phyloP scores from a whole-genome alignment of 208 protist species.

The Leishmania braziliensis region DNA sequence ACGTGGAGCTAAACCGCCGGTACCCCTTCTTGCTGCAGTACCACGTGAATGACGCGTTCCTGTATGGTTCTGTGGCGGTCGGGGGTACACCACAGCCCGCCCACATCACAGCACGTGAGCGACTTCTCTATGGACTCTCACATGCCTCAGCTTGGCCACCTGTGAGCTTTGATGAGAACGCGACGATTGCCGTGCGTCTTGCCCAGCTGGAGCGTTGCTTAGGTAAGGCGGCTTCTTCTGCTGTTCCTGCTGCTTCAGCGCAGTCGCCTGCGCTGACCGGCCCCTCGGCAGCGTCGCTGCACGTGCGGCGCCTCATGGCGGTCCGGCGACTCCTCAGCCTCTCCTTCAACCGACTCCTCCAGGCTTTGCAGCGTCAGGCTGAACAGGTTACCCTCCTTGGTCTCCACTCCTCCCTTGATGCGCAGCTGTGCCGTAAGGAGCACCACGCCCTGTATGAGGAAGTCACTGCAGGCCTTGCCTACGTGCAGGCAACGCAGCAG shows the following conservation, averaged over 20 bases:
- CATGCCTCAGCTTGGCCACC: constrained; percentile 63
- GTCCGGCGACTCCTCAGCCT: constrained; percentile 54
- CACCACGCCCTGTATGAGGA: constrained; percentile 50
- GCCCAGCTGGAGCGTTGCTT: constrained; percentile 48
- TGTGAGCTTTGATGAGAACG: constrained; percentile 59
- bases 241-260: not conserved
- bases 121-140: constrained; percentile 46
- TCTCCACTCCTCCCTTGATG: constrained; percentile 62
- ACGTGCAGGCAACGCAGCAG: constrained; percentile 41
- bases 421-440: constrained; percentile 56
- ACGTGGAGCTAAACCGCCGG: constrained; percentile 53
- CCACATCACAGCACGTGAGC: constrained; percentile 17
- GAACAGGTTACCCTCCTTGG: constrained; percentile 55
- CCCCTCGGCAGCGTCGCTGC: not conserved
- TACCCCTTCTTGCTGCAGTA: constrained; percentile 64
- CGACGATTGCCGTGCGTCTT: constrained; percentile 44
- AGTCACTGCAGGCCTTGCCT: constrained; percentile 45
- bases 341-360: constrained; percentile 61
- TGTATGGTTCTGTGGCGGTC: not conserved
- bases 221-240: not conserved
- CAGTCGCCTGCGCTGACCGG: not conserved
- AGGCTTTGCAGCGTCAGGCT: constrained; percentile 57
- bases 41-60: constrained; percentile 15
- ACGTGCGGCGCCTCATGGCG: constrained; percentile 55
- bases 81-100: not conserved